A percentile compares a stretch with the other conserved stretches of the same genome.
Evolutionary conservation across 148 eudicot species (phyloP).

Genomic region (Chenopodium suecicum): DNA sequence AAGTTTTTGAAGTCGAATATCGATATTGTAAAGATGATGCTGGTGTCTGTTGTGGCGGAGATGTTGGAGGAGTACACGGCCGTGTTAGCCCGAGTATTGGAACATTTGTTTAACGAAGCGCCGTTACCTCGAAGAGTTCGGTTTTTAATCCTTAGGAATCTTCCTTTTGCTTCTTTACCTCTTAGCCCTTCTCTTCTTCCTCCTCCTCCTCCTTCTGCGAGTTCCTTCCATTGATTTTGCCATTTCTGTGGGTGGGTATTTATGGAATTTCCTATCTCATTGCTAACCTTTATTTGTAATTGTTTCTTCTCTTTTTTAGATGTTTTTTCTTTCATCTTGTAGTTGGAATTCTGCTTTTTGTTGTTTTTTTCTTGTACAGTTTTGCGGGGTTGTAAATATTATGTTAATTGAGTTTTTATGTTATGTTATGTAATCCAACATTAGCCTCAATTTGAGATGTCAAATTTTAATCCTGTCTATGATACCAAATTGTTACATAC

Average conservation of each 20-base stretch:
- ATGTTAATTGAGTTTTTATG: too few species aligned
- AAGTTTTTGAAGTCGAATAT: neutral
- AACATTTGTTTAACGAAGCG: constrained; percentile 44
- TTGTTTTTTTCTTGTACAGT: neutral
- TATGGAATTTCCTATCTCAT: neutral
- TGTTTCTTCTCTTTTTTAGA: too few species aligned
- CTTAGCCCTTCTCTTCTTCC: constrained; percentile 23
- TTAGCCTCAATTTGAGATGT: too few species aligned
- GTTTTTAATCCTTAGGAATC: constrained; percentile 42
- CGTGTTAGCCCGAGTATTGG: constrained; percentile 47
- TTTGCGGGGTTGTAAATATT: too few species aligned
- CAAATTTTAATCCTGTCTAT: too few species aligned
- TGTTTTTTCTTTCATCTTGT: too few species aligned
- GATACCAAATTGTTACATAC: too few species aligned
- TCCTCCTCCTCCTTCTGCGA: constrained; percentile 11
- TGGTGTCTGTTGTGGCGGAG: constrained; percentile 59
- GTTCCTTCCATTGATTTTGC: neutral
- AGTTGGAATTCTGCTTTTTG: neutral
- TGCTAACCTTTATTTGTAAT: too few species aligned
- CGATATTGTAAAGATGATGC: constrained; percentile 35
- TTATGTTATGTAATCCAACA: too few species aligned
- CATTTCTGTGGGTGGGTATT: too few species aligned
- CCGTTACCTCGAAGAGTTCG: constrained; percentile 58
- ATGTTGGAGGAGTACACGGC: constrained; percentile 64
- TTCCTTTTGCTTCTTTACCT: constrained; percentile 41